These are phyloP conservation scores for Gossypium mustelinum DNA, from an alignment of 345 rosid species.

Conservation along the genomic window DNA sequence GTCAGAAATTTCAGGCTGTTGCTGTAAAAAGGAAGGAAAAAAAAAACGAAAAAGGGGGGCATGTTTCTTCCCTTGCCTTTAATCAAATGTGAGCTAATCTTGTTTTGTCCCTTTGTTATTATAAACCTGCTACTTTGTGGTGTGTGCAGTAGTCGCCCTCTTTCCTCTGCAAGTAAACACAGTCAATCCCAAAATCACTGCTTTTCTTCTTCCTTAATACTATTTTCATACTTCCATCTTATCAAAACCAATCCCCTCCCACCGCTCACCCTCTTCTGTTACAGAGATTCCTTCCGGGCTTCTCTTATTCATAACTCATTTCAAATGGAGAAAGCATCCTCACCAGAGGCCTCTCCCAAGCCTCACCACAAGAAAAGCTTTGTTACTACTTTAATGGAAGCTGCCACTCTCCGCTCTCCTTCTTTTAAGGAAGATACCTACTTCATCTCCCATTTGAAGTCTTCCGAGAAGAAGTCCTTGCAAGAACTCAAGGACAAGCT, in stretches of 20 bases:
- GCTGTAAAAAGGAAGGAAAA: too few species aligned
- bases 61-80: too few species aligned
- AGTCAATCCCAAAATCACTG: background rate
- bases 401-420: constrained; percentile 55
- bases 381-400: constrained; percentile 70
- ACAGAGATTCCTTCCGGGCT: constrained; percentile 17
- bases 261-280: background rate
- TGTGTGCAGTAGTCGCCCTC: background rate
- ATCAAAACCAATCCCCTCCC: background rate
- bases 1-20: too few species aligned
- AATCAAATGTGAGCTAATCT: background rate
- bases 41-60: too few species aligned
- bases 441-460: constrained; percentile 63
- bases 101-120: background rate
- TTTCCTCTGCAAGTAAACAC: constrained; percentile 2
- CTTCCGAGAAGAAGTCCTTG: constrained; percentile 69
- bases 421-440: constrained; percentile 87
- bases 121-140: background rate
- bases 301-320: constrained; percentile 12
- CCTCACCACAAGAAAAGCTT: constrained; percentile 63
- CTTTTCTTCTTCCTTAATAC: background rate
- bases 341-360: constrained; percentile 44
- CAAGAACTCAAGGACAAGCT: constrained; percentile 68
- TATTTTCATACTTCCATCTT: background rate
- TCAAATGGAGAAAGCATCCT: constrained; percentile 41